A percentile compares a stretch with the other conserved stretches of the same genome.
Evolutionary conservation across 1,284 basidiomycete species (phyloP).

Genomic region (Rhodotorula sp.): DNA sequence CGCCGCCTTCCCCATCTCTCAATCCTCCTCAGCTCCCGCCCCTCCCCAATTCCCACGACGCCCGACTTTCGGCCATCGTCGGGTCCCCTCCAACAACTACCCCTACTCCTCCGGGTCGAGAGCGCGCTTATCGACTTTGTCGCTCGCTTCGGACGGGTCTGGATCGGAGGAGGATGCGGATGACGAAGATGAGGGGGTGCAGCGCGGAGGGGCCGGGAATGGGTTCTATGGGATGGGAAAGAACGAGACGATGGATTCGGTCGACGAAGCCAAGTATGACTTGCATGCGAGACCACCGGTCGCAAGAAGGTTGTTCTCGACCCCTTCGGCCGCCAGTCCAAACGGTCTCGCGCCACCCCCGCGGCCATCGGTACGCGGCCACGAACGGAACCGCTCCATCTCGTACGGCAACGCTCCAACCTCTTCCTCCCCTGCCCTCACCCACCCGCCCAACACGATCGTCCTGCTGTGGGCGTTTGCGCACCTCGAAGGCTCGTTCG

Average conservation of each 20-base stretch:
- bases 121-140: constrained; percentile 20
- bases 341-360: not conserved
- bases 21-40: constrained; percentile 23
- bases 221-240: constrained; percentile 46
- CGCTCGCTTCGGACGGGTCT: constrained; percentile 30
- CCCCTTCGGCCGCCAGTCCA: not conserved
- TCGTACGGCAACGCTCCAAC: constrained; percentile 1
- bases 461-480: constrained; percentile 83
- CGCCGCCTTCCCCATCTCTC: constrained; percentile 26
- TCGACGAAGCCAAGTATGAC: constrained; percentile 35
- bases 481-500: constrained; percentile 69
- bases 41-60: constrained; percentile 24
- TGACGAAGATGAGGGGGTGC: not conserved
- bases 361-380: not conserved
- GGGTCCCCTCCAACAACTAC: constrained; percentile 11
- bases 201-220: not conserved
- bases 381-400: constrained; percentile 3
- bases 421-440: not conserved
- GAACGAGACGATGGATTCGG: constrained; percentile 50
- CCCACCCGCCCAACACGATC: constrained; percentile 56
- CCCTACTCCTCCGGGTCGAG: constrained; percentile 17
- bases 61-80: constrained; percentile 20
- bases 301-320: constrained; percentile 1
- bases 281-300: constrained; percentile 1
- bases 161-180: constrained; percentile 21